phyloP scores from a whole-genome alignment of 805 yeast species.

The Wickerhamiella vanderwaltii region DNA sequence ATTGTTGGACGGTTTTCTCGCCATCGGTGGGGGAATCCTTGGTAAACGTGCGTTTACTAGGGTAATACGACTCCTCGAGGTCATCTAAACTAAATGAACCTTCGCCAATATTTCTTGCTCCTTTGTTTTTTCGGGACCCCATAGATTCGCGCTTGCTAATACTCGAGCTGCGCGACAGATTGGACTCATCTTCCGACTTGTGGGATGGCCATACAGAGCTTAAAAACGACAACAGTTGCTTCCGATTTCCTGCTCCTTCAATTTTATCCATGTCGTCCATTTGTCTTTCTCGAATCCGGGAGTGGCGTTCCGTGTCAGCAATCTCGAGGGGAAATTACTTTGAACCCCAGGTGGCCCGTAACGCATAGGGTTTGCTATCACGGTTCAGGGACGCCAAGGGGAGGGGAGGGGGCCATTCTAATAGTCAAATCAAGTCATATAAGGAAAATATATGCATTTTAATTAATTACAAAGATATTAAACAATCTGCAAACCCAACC shows the following conservation, averaged over 20 bases:
- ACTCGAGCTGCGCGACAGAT: background rate
- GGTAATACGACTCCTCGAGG: slow-evolving; percentile 4
- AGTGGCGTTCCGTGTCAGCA: too few species aligned
- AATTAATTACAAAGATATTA: too few species aligned
- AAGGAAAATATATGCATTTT: too few species aligned
- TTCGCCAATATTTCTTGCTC: slow-evolving; percentile 4
- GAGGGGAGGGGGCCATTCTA: too few species aligned
- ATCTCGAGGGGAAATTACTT: too few species aligned
- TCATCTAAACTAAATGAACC: slow-evolving; percentile 10
- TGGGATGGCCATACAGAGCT: slow-evolving; percentile 6
- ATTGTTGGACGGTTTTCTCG: slow-evolving; percentile 3
- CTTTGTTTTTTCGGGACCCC: background rate
- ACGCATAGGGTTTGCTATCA: too few species aligned
- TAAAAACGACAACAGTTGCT: background rate
- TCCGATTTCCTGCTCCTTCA: slow-evolving; percentile 1
- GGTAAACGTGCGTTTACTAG: background rate
- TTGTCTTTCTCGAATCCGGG: too few species aligned
- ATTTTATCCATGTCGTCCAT: background rate
- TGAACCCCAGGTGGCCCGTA: too few species aligned
- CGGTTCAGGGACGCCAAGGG: too few species aligned
- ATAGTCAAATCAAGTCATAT: too few species aligned
- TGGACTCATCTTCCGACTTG: background rate
- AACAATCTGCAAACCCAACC: too few species aligned
- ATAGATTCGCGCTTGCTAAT: background rate
- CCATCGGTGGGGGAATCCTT: background rate